Evolutionary conservation across 257 asterid genomes (phyloP).

Genomic region (Capsicum rhomboideum): DNA sequence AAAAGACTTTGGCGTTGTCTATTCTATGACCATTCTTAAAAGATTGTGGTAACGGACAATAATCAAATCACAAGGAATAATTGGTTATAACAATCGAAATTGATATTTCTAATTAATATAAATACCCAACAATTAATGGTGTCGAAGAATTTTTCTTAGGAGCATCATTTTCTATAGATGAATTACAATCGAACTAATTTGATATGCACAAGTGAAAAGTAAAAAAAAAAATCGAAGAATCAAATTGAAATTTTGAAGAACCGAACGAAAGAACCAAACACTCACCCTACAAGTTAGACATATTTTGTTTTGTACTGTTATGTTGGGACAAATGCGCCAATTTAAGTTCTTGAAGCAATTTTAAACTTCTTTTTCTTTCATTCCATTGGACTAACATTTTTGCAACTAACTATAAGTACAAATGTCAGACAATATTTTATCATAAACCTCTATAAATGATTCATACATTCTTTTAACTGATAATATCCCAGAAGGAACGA

Average conservation of each 20-base stretch:
- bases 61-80: background rate
- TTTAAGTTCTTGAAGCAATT: background rate
- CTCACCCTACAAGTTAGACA: too few relatives aligned
- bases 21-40: background rate
- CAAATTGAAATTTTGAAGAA: too few relatives aligned
- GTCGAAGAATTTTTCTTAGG: background rate
- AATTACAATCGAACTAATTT: background rate
- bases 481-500: background rate
- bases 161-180: background rate
- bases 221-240: too few relatives aligned
- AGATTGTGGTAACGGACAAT: background rate
- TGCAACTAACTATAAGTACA: background rate
- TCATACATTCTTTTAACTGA: background rate
- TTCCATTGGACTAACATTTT: background rate
- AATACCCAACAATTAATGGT: background rate
- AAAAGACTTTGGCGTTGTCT: too few relatives aligned
- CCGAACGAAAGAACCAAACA: too few relatives aligned
- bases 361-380: background rate
- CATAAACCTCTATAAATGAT: background rate
- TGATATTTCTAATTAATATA: background rate
- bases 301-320: background rate
- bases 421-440: too few relatives aligned
- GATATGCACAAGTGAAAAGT: too few relatives aligned
- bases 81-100: background rate
- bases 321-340: background rate